phyloP scores from a whole-genome alignment of 2,329 filamentous ascomycete species.

The Alternaria ethzedia region DNA sequence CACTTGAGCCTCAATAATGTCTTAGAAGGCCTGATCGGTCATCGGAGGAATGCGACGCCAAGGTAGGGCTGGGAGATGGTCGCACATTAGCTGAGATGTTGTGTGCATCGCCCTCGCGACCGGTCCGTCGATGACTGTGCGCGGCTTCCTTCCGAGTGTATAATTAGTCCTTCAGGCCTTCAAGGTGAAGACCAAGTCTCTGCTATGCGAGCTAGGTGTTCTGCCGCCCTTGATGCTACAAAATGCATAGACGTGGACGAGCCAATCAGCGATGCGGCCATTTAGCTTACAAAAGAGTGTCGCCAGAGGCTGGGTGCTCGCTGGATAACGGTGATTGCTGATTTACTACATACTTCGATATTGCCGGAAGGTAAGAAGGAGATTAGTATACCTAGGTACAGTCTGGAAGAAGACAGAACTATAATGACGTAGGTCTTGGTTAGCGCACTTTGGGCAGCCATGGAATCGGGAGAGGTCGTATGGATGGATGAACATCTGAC shows the following conservation, averaged over 20 bases:
- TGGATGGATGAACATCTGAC: constrained; percentile 10
- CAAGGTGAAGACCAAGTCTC: not conserved
- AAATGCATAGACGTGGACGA: not conserved
- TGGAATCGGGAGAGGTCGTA: constrained; percentile 14
- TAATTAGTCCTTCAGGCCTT: not conserved
- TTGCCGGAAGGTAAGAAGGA: not conserved
- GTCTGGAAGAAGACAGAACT: not conserved
- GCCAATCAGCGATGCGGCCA: constrained; percentile 6
- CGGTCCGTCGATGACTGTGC: not conserved
- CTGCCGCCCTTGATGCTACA: not conserved
- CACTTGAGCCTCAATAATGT: constrained; percentile 3
- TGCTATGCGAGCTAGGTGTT: not conserved
- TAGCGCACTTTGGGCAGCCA: constrained; percentile 23
- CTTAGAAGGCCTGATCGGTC: not conserved
- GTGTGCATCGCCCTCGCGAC: not conserved
- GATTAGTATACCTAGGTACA: not conserved
- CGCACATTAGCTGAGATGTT: not conserved
- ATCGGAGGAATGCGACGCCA: not conserved
- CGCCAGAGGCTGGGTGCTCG: not conserved
- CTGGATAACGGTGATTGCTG: not conserved
- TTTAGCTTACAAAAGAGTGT: not conserved
- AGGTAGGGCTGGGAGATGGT: not conserved
- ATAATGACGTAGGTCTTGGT: constrained; percentile 22
- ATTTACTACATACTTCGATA: not conserved
- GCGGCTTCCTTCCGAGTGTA: not conserved